Percentiles rank a stretch among this genome's conserved stretches.
Conservation (phyloP, 495 filamentous ascomycete species). For the Clavariopsis aquatica region DNA sequence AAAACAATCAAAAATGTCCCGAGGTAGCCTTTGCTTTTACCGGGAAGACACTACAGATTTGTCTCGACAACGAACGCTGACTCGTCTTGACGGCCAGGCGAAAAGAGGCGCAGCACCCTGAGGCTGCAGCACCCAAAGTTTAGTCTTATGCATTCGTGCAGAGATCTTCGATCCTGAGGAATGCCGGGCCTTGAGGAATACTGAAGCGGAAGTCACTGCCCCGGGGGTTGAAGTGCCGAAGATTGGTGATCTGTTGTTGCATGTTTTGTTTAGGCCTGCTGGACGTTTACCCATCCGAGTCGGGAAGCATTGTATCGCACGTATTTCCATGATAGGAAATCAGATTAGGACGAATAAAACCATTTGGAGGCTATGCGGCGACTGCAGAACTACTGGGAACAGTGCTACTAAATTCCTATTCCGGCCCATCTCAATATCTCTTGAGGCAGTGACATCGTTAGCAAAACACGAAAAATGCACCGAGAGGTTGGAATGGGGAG, state of each 20-base stretch:
- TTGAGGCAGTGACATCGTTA: background rate
- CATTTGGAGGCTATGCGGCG: too few relatives aligned
- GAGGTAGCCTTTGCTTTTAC: slow-evolving; percentile 14
- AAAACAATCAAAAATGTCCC: background rate
- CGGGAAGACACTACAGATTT: background rate
- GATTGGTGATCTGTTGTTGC: background rate
- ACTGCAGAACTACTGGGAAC: too few relatives aligned
- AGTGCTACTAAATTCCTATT: background rate
- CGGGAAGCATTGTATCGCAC: too few relatives aligned
- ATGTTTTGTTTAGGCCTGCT: background rate
- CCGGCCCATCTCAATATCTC: background rate
- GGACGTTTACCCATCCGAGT: too few relatives aligned
- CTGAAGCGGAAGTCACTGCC: background rate
- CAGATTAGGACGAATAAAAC: too few relatives aligned
- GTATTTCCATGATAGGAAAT: too few relatives aligned
- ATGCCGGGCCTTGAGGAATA: background rate
- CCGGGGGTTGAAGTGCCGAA: background rate
- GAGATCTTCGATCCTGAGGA: background rate
- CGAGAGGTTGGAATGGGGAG: background rate
- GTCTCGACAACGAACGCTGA: background rate
- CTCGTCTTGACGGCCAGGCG: background rate
- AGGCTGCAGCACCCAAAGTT: background rate
- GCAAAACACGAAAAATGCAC: background rate
- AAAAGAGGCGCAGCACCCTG: slow-evolving; percentile 17
- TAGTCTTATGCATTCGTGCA: background rate